Evolutionary conservation across 1,139 yeast species (phyloP).

Genomic region (Taiozyma onychis): DNA sequence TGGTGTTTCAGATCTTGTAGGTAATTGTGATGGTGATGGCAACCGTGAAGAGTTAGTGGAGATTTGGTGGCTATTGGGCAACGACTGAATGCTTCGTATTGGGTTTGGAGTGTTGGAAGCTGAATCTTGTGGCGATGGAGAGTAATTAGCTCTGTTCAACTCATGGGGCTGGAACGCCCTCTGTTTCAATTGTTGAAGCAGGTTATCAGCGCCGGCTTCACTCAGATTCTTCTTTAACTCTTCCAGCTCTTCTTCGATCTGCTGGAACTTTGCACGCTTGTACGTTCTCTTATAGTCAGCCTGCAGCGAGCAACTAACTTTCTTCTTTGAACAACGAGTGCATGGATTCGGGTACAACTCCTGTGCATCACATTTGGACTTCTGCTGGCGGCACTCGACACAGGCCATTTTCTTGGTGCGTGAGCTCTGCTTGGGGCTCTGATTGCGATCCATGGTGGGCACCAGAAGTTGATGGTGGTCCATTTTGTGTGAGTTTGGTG

Average conservation of each 20-base stretch:
- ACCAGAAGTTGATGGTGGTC: not conserved
- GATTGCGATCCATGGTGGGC: not conserved
- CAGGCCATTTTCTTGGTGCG: conserved; percentile 68
- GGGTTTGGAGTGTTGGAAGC: not conserved
- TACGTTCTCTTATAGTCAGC: conserved; percentile 84
- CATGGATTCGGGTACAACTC: conserved; percentile 79
- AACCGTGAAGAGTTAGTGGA: not conserved
- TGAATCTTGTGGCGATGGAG: conserved; percentile 2
- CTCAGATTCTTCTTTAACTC: conserved; percentile 59
- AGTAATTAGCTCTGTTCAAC: conserved; percentile 1
- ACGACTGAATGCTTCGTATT: not conserved
- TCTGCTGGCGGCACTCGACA: conserved; percentile 94
- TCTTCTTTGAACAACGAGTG: conserved; percentile 68
- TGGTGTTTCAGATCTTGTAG: conserved; percentile 3
- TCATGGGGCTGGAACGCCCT: conserved; percentile 14
- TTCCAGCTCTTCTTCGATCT: conserved; percentile 73
- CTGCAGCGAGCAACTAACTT: conserved; percentile 64
- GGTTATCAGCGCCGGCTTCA: conserved; percentile 43
- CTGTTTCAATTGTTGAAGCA: conserved; percentile 26
- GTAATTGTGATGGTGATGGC: conserved; percentile 2
- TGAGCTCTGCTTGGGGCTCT: not conserved
- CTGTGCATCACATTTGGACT: conserved; percentile 82
- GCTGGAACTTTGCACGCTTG: conserved; percentile 79
- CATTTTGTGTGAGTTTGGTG: not conserved
- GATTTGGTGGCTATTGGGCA: not conserved